A percentile compares a stretch with the other conserved stretches of the same genome.
These are phyloP conservation scores for Cryptosporidium xiaoi DNA, from an alignment of 169 alveolate species.

Conservation along the genomic window DNA sequence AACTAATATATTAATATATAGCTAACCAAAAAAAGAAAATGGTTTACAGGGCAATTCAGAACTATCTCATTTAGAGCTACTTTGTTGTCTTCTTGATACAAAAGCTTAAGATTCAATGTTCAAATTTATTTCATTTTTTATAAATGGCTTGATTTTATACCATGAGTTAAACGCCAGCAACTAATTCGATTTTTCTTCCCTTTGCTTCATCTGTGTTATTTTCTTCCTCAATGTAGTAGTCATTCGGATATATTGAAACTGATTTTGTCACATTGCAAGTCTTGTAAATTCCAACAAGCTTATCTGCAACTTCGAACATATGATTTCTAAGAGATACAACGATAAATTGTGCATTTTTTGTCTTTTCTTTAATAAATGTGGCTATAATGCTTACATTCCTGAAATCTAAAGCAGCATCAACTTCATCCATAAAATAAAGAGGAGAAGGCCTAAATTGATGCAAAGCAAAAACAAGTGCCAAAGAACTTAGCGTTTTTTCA, in stretches of 20 bases:
- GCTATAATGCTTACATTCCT: slow-evolving; percentile 94
- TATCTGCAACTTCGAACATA: slow-evolving; percentile 95
- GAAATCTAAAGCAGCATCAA: slow-evolving; percentile 99
- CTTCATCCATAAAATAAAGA: slow-evolving; percentile 98
- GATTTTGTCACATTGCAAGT: slow-evolving; percentile 92
- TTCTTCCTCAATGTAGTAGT: slow-evolving; percentile 7
- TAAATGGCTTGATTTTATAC: too few species aligned
- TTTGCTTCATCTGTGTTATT: background rate
- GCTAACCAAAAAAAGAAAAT: background rate
- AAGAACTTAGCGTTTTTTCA: slow-evolving; percentile 96
- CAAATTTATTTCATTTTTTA: too few species aligned
- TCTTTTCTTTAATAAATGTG: slow-evolving; percentile 88
- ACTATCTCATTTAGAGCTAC: background rate
- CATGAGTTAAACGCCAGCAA: too few species aligned
- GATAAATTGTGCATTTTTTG: slow-evolving; percentile 97
- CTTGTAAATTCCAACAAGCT: slow-evolving; percentile 93
- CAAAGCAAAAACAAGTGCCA: slow-evolving; percentile 97
- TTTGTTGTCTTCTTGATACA: background rate
- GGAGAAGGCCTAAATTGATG: slow-evolving; percentile 99
- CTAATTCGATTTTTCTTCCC: background rate
- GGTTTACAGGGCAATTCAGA: background rate
- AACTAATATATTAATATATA: too few species aligned
- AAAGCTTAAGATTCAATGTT: too few species aligned
- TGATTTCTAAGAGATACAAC: slow-evolving; percentile 95
- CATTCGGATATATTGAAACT: slow-evolving; percentile 85